Evolutionary conservation across 2,329 filamentous ascomycete genomes (phyloP).

Genomic region (Septoria linicola): DNA sequence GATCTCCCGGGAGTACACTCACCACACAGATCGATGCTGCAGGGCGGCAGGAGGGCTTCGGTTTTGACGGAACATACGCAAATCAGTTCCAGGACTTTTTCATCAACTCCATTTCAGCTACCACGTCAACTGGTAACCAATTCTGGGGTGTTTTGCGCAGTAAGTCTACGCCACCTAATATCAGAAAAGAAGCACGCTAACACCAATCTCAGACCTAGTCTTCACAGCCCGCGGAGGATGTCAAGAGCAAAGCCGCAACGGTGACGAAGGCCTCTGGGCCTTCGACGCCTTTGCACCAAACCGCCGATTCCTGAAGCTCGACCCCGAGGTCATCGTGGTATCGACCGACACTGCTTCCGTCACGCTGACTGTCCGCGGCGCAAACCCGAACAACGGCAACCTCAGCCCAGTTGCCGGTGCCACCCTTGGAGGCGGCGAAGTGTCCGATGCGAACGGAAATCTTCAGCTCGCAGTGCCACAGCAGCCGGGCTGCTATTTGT

Average conservation of each 20-base stretch:
- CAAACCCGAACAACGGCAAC: not conserved
- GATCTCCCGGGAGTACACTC: conserved; percentile 20
- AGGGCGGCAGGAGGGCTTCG: conserved; percentile 13
- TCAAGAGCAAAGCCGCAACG: conserved; percentile 6
- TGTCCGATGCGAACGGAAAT: conserved; percentile 12
- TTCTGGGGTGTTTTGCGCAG: conserved; percentile 28
- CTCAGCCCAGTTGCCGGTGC: conserved; percentile 4
- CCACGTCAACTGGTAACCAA: not conserved
- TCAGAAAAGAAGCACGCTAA: no score
- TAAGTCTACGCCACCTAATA: no score
- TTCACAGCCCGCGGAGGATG: conserved; percentile 24
- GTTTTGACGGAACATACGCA: conserved; percentile 25
- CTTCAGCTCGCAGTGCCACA: conserved; percentile 19
- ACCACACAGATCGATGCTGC: conserved; percentile 25
- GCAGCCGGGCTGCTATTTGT: conserved; percentile 20
- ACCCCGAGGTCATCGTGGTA: conserved; percentile 1
- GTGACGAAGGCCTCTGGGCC: conserved; percentile 12
- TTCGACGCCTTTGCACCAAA: conserved; percentile 18
- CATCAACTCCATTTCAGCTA: conserved; percentile 21
- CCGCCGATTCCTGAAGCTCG: conserved; percentile 3
- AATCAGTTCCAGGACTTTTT: conserved; percentile 24
- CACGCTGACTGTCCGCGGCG: not conserved
- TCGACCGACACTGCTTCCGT: not conserved
- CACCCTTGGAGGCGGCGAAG: conserved; percentile 8
- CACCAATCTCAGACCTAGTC: no score